Percentiles rank a stretch among this genome's conserved stretches.
Evolutionary conservation across 805 yeast species (phyloP).

Genomic region (Saccharomyces kudriavzevii): DNA sequence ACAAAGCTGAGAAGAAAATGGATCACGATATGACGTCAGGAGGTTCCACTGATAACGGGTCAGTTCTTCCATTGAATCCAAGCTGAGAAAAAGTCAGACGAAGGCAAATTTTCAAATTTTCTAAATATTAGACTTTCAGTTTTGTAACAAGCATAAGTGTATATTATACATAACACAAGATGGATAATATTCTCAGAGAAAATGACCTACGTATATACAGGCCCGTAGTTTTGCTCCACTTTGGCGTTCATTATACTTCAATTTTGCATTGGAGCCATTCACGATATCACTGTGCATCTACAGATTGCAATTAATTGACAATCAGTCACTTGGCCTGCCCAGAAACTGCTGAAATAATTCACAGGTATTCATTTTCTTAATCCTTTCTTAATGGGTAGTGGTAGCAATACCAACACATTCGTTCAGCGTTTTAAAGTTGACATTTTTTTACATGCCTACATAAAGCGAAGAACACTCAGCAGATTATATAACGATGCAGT

Average conservation of each 20-base stretch:
- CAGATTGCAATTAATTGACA: no score
- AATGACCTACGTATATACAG: neutral
- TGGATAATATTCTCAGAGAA: neutral
- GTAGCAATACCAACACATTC: neutral
- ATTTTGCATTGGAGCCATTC: no score
- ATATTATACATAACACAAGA: neutral
- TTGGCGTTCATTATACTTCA: no score
- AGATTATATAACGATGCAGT: neutral
- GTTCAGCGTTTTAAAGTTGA: no score
- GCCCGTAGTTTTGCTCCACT: no score
- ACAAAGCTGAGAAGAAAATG: slow-evolving; percentile 1
- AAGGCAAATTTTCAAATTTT: neutral
- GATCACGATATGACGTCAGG: neutral
- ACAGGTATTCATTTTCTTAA: neutral
- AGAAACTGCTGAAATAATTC: neutral
- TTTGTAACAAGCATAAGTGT: neutral
- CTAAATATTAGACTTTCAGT: neutral
- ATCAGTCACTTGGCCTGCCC: no score
- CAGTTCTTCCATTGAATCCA: slow-evolving; percentile 11
- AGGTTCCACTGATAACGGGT: slow-evolving; percentile 3
- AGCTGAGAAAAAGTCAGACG: slow-evolving; percentile 3
- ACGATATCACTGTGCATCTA: no score
- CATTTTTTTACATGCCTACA: neutral
- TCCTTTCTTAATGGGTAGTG: neutral
- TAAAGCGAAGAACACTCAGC: neutral